Conservation (phyloP, 108 stramenopile species). For the Fistulifera pelliculosa region DNA sequence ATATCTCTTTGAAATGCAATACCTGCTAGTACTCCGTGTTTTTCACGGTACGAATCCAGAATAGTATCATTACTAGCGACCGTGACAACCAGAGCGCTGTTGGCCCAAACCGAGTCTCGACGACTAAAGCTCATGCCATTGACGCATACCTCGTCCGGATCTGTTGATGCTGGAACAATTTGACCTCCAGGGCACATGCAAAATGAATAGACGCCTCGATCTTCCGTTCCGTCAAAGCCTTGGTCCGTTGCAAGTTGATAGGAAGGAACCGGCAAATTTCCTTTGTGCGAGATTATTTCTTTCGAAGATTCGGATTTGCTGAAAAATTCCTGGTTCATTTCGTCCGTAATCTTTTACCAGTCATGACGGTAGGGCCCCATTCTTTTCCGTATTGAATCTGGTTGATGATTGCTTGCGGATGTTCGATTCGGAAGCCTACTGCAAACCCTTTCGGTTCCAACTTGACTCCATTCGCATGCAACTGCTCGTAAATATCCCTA, state of each 20-base stretch:
- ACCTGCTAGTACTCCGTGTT: conserved; percentile 63
- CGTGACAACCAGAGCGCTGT: conserved; percentile 89
- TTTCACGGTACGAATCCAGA: conserved; percentile 49
- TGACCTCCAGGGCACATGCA: conserved; percentile 64
- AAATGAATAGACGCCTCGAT: conserved; percentile 38
- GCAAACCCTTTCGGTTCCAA: conserved; percentile 94
- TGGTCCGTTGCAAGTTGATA: conserved; percentile 84
- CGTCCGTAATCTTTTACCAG: conserved; percentile 64
- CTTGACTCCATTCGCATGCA: conserved; percentile 54
- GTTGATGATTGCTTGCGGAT: conserved; percentile 85
- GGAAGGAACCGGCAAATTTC: conserved; percentile 73
- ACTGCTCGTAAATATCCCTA: conserved; percentile 79
- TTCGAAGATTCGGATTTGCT: not conserved
- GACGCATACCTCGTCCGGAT: conserved; percentile 78
- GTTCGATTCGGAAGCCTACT: conserved; percentile 91
- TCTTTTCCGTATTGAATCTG: conserved; percentile 80
- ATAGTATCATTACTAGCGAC: conserved; percentile 73
- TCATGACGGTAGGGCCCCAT: conserved; percentile 61
- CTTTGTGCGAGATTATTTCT: conserved; percentile 7
- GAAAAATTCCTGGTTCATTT: conserved; percentile 50
- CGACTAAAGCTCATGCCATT: conserved; percentile 95
- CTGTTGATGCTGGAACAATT: conserved; percentile 86
- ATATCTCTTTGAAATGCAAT: conserved; percentile 78
- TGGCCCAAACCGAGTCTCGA: conserved; percentile 84
- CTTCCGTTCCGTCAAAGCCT: conserved; percentile 53